Evolutionary conservation across 805 yeast genomes (phyloP).

Genomic region (Wickerhamomyces subpelliculosus): DNA sequence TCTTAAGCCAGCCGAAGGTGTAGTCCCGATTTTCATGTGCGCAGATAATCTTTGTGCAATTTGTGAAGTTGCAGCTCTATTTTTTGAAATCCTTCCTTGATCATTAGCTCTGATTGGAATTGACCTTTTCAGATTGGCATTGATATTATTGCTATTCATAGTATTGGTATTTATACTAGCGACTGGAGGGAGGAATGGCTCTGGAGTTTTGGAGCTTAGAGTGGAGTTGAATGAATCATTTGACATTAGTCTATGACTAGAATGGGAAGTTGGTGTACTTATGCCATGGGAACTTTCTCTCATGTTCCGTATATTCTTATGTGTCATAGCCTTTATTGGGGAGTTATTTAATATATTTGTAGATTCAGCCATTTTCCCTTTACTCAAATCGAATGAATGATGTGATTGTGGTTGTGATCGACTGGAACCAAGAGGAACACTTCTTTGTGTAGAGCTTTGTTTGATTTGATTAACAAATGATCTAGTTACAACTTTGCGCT

Average conservation of each 20-base stretch:
- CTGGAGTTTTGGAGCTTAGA: conserved; percentile 5
- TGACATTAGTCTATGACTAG: conserved; percentile 6
- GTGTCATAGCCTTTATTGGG: too few relatives aligned
- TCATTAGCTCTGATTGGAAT: too few relatives aligned
- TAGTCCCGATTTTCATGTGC: conserved; percentile 18
- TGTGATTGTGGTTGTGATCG: background rate
- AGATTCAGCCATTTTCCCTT: conserved; percentile 17
- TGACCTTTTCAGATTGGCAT: too few relatives aligned
- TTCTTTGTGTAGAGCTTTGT: conserved; percentile 11
- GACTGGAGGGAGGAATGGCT: background rate
- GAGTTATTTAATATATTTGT: conserved; percentile 13
- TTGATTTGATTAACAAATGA: conserved; percentile 16
- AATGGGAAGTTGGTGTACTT: background rate
- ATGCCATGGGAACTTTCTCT: background rate
- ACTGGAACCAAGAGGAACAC: background rate
- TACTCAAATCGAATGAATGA: conserved; percentile 8
- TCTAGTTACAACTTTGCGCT: conserved; percentile 6
- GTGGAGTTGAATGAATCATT: conserved; percentile 10
- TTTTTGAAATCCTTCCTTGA: conserved; percentile 4
- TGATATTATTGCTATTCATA: too few relatives aligned
- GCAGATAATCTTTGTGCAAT: conserved; percentile 18
- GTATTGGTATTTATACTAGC: too few relatives aligned
- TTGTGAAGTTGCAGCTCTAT: conserved; percentile 17
- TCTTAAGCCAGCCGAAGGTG: conserved; percentile 1
- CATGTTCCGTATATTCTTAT: too few relatives aligned